Evolutionary conservation across 2,329 filamentous ascomycete species (phyloP).

Genomic region (Cladosporium colombiae): DNA sequence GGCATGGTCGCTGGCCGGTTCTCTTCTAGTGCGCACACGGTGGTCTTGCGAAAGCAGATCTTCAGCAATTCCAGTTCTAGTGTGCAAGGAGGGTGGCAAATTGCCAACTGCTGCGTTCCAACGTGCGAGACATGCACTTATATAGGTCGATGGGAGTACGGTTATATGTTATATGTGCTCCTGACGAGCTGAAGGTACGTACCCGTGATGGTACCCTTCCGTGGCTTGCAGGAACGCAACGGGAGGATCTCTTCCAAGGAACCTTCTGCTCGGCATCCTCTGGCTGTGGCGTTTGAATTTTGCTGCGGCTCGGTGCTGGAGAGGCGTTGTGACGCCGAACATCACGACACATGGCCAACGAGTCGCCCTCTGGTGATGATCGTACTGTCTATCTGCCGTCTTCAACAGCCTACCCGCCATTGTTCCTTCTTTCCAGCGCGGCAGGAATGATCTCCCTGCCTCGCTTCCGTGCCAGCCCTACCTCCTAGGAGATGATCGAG

Average conservation of each 20-base stretch:
- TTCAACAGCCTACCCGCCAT: neutral
- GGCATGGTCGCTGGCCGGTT: neutral
- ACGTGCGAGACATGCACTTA: neutral
- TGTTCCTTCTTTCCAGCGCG: neutral
- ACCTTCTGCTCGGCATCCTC: neutral
- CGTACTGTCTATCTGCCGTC: neutral
- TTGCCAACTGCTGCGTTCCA: neutral
- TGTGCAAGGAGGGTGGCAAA: constrained; percentile 1
- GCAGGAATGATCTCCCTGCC: neutral
- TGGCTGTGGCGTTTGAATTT: neutral
- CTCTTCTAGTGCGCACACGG: neutral
- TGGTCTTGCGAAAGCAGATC: neutral
- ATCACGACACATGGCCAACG: constrained; percentile 3
- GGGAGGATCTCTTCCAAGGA: neutral
- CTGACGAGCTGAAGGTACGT: neutral
- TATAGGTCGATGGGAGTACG: neutral
- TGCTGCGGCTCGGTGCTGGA: neutral
- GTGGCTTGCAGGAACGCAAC: neutral
- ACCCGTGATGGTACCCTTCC: neutral
- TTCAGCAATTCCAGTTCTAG: constrained; percentile 1
- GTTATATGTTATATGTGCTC: neutral
- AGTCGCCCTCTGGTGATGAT: neutral
- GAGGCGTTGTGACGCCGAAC: neutral
- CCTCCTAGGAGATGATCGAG: neutral
- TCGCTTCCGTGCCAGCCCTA: neutral